Conservation (phyloP, 768 basidiomycete genomes). For the Lentinula sp. region DNA sequence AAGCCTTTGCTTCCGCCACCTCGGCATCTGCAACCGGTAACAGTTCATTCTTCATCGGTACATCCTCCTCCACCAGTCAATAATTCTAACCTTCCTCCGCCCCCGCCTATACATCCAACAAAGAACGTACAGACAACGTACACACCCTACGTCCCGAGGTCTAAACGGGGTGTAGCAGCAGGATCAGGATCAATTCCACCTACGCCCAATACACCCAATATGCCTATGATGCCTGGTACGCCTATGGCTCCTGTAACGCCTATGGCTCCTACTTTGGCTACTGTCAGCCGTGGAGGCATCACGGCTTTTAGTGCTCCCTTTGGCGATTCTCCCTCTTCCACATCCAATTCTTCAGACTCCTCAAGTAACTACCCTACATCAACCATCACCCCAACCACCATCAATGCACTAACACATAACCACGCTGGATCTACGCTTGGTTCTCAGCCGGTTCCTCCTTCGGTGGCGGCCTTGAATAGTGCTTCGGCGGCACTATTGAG, state of each 20-base stretch:
- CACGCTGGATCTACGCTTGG: background rate
- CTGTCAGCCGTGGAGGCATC: background rate
- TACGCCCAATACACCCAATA: conserved; percentile 15
- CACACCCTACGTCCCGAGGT: conserved; percentile 75
- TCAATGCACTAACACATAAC: background rate
- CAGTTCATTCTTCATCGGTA: too few species aligned
- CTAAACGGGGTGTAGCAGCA: conserved; percentile 30
- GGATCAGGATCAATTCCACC: conserved; percentile 22
- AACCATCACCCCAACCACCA: background rate
- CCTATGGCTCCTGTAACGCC: background rate
- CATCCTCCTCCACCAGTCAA: too few species aligned
- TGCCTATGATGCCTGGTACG: background rate
- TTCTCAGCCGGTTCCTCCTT: background rate
- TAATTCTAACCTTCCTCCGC: conserved; percentile 21
- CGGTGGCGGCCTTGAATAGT: background rate
- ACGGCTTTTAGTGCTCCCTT: background rate
- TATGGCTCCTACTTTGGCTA: background rate
- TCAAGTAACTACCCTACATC: background rate
- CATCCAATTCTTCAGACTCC: background rate
- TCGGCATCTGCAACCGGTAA: conserved; percentile 11
- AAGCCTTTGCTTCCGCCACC: conserved; percentile 11
- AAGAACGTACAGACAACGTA: conserved; percentile 59
- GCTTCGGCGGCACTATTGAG: conserved; percentile 78
- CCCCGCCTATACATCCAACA: conserved; percentile 16
- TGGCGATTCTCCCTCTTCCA: background rate